Evolutionary conservation across 306 rosid genomes (phyloP).

Genomic region (Malus fusca): DNA sequence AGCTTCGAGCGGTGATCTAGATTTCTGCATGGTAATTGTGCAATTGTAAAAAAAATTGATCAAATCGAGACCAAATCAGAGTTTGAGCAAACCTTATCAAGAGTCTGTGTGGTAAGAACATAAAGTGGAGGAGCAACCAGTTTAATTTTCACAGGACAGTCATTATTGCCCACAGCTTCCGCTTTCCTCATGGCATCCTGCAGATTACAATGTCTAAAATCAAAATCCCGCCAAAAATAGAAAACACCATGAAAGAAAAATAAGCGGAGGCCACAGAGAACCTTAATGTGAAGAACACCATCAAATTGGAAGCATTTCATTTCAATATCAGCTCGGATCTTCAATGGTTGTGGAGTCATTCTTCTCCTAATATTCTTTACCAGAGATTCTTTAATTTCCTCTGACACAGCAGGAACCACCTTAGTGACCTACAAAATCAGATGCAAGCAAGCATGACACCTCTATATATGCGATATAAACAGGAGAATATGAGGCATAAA

Average conservation of each 20-base stretch:
- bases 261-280: neutral
- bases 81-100: constrained; percentile 69
- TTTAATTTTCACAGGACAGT: constrained; percentile 96
- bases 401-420: constrained; percentile 81
- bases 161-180: constrained; percentile 87
- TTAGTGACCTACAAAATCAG: constrained; percentile 49
- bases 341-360: constrained; percentile 95
- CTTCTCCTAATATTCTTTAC: constrained; percentile 79
- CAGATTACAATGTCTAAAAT: neutral
- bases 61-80: neutral
- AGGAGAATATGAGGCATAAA: neutral
- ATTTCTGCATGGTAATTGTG: neutral
- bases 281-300: constrained; percentile 96
- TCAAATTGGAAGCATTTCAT: constrained; percentile 97
- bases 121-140: constrained; percentile 96
- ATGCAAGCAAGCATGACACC: neutral
- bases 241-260: neutral
- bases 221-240: constrained; percentile 3
- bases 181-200: constrained; percentile 96
- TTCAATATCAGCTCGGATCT: constrained; percentile 92
- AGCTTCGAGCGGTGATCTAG: neutral
- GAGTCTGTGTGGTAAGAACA: constrained; percentile 95
- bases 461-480: neutral
- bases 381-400: constrained; percentile 75
- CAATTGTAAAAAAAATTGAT: neutral